Base-by-base conservation (phyloP, 176 grass and related monocot genomes). In the Bolboschoenus planiculmis region DNA sequence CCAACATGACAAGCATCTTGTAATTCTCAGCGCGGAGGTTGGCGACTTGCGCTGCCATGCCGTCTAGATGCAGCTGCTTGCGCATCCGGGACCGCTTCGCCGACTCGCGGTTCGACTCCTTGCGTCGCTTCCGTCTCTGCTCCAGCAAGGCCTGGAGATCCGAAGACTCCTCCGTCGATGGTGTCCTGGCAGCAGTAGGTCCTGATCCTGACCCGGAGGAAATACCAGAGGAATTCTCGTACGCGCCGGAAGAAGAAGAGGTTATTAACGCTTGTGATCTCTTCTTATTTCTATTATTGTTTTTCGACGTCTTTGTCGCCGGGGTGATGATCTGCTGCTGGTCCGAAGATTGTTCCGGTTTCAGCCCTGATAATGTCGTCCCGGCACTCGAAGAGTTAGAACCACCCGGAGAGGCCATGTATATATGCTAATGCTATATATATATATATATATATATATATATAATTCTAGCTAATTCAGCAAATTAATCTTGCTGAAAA, bases 51-150 rank as follows among this genome's bases (percentile, higher is more conserved):
- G 67, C 60, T 9, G 53, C 86, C 26, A 97, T 83, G 7, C 89
- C 78, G 4, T 91, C 85, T 10, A 93, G 30, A 8, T 86, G 89
- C 3, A 86, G 83, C 51, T 89, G 93, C 81, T 93, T 97, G 24
- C 91, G 80, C 83, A 86, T 64, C 50, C 91, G 81, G 2, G 90
- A 91, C n/a, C 87, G 76, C 80, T 68, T 85, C 1, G 93, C 93
- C 0, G 93, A 97, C 71, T 85, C 89, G 0, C 93, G 87, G 81
- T 93, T 97, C 21, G 93, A 93, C 2, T 87, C 88, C 93, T 57
- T 97, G 39, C 93, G 85, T 46, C 80, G 83, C 78, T 91, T 89
- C 15, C 88, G 63, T 83, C 79, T 84, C 46, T 87, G 83, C 15
- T 96, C 86, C 90, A 90, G 90, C 79, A 62, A 53, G 2, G 83